phyloP scores from a whole-genome alignment of 2,329 filamentous ascomycete species.

The Cladorrhinum sp. region DNA sequence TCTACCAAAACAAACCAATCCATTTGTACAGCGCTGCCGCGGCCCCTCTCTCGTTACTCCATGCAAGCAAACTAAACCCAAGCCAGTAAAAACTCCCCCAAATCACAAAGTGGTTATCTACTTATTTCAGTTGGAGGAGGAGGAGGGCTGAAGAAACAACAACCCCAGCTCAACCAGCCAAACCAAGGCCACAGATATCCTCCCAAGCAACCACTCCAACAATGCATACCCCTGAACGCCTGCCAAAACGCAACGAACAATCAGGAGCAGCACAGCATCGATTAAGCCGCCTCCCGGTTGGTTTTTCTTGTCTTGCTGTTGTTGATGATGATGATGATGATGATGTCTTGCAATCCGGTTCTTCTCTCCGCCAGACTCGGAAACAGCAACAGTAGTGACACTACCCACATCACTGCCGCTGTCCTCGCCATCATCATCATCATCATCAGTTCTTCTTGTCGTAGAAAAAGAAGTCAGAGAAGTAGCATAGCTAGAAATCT shows the following conservation, averaged over 20 bases:
- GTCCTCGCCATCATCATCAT: not conserved
- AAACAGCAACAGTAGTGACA: not conserved
- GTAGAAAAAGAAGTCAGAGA: not conserved
- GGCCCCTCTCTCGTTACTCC: too few species aligned
- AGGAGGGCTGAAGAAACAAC: slow-evolving; percentile 17
- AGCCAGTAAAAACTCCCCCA: too few species aligned
- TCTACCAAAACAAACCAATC: too few species aligned
- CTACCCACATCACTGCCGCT: not conserved
- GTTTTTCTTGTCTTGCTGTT: slow-evolving; percentile 2
- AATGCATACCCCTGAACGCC: slow-evolving; percentile 23
- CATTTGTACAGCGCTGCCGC: too few species aligned
- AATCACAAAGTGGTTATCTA: too few species aligned
- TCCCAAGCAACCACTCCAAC: slow-evolving; percentile 25
- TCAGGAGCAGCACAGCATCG: slow-evolving; percentile 23
- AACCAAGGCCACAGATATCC: slow-evolving; percentile 22
- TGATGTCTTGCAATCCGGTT: not conserved
- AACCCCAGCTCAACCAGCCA: slow-evolving; percentile 23
- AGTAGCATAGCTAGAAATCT: not conserved
- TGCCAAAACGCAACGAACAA: slow-evolving; percentile 24
- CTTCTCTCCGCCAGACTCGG: not conserved
- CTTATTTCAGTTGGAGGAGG: too few species aligned
- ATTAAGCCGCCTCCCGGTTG: slow-evolving; percentile 19
- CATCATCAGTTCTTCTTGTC: not conserved
- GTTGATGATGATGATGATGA: not conserved
- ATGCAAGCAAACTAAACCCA: too few species aligned